These are phyloP conservation scores for Phalaenopsis aphrodite DNA, from an alignment of 106 monocot genomes.

Conservation along the genomic window DNA sequence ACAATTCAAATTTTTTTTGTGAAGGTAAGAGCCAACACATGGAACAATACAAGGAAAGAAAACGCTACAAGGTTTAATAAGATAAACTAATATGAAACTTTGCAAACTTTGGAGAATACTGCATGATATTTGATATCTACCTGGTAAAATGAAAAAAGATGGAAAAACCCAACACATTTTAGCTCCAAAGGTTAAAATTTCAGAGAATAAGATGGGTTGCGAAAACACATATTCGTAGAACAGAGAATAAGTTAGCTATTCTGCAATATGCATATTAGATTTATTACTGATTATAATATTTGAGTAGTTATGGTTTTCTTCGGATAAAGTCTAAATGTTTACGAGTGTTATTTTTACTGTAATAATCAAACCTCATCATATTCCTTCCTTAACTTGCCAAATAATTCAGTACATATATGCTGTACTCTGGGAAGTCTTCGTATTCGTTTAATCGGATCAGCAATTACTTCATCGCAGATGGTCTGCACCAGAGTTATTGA, in stretches of 20 bases:
- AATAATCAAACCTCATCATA: conserved; percentile 63
- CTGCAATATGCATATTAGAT: neutral
- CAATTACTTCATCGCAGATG: conserved; percentile 57
- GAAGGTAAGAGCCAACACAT: too few relatives aligned
- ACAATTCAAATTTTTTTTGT: neutral
- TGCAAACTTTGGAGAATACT: too few relatives aligned
- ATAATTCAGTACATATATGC: conserved; percentile 69
- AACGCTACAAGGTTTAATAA: too few relatives aligned
- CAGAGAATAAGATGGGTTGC: neutral
- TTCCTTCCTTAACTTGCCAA: conserved; percentile 60
- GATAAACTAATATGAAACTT: too few relatives aligned
- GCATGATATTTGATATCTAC: too few relatives aligned
- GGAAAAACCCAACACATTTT: too few relatives aligned
- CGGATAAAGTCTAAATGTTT: neutral
- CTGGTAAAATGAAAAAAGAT: too few relatives aligned
- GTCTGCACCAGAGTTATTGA: conserved; percentile 28
- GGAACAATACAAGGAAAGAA: too few relatives aligned
- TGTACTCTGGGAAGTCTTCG: conserved; percentile 92
- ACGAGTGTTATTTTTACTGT: neutral
- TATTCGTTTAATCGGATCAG: conserved; percentile 58
- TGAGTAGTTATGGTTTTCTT: neutral
- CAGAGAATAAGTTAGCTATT: neutral
- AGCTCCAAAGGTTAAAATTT: too few relatives aligned
- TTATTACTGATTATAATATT: neutral
- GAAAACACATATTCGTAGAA: neutral